phyloP scores from a whole-genome alignment of 768 basidiomycete species.

The Rhodosporidiobolus sp. region DNA sequence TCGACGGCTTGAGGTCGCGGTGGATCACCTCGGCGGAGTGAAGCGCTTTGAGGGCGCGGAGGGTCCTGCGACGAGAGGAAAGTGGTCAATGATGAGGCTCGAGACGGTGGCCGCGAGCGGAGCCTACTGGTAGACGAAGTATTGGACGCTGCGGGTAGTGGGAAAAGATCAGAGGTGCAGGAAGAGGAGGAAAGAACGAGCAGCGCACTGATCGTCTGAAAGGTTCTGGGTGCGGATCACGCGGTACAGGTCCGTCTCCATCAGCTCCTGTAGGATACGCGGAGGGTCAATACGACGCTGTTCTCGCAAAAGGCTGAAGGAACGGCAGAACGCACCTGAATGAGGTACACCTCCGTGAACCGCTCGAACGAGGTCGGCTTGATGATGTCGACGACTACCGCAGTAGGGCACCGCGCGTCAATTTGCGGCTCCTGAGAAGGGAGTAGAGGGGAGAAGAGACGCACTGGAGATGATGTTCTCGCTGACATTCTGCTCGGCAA shows the following conservation, averaged over 20 bases:
- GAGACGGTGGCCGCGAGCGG: background rate
- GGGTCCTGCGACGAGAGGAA: constrained; percentile 58
- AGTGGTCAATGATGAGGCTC: background rate
- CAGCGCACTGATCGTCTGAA: constrained; percentile 80
- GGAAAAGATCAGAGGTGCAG: background rate
- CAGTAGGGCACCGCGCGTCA: no score
- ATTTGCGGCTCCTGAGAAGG: no score
- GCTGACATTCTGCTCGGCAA: constrained; percentile 46
- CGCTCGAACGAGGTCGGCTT: constrained; percentile 68
- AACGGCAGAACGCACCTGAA: constrained; percentile 23
- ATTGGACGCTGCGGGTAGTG: constrained; percentile 59
- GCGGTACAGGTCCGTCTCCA: constrained; percentile 93
- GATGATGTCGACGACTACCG: constrained; percentile 78
- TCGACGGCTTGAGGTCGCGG: constrained; percentile 87
- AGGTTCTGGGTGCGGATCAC: constrained; percentile 93
- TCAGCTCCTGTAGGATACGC: constrained; percentile 51
- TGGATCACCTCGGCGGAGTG: constrained; percentile 83
- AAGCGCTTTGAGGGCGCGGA: constrained; percentile 88
- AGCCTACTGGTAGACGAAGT: constrained; percentile 80
- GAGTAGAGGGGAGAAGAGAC: no score
- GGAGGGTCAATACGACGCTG: no score
- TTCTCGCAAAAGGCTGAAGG: no score
- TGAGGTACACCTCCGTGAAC: constrained; percentile 77
- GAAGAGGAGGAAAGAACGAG: background rate
- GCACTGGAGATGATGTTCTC: constrained; percentile 65